Base-by-base conservation (phyloP, 257 asterid genomes). In the Plantago major region DNA sequence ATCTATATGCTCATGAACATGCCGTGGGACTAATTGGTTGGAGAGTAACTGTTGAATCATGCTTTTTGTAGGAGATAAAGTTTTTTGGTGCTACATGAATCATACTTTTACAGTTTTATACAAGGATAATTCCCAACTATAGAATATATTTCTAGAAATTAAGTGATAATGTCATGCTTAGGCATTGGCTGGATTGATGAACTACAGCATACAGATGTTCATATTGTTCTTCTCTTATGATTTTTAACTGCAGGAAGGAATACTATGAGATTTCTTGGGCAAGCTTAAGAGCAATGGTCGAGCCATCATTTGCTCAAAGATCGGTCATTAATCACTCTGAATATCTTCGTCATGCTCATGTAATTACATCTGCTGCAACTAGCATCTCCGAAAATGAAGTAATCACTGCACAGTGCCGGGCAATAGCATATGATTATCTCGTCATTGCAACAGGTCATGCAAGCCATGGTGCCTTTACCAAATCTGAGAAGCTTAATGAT, bases 381-480 rank as follows among this genome's bases (percentile, higher is more conserved):
- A 73, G 61, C 67, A 70, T 89, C 76, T 89, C 88, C 9, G 71
- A 54, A 17, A 61, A 51, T 47, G 92, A 84, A 73, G 88, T 92
- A 17, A 10, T 66, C 67, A 87, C 95, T 38, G 81, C 75, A 46
- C 79, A 84, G 30, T 97, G 97, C 55, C 78, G 66, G 33, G 11
- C 10, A 5, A 22, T 87, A 59, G 78, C 70, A 3, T 93, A 79
- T 53, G 96, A 93, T 73, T 93, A 84, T 78, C 95, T 89, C 56
- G 90, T 89, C 64, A 63, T 93, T 55, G 96, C 99, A 62, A 87
- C 96, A 12, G 99, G 99, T 22, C 99, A 87, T 64, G 60, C 48
- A 10, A 79, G 64, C 42, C n/a, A 67, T 3, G 75, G 79, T 26
- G 71, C 74, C 62, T 55, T 11, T 43, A 70, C 90, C 4, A 83